phyloP scores from a whole-genome alignment of 306 rosid genomes.

The Alnus glutinosa region DNA sequence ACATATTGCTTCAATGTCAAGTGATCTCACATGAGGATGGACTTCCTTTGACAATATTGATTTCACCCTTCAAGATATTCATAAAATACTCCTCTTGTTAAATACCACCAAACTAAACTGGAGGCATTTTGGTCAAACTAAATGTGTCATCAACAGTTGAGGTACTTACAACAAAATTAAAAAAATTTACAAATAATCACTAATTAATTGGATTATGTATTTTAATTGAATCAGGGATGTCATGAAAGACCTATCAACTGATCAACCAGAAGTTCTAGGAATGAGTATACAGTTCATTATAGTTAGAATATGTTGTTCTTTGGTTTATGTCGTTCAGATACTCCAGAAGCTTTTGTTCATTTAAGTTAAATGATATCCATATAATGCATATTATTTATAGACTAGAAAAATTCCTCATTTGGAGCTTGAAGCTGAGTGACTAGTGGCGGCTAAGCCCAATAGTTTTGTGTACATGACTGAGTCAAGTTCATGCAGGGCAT shows the following conservation, averaged over 20 bases:
- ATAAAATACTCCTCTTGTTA: conserved; percentile 85
- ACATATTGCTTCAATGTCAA: conserved; percentile 73
- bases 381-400: background rate
- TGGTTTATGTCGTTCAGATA: background rate
- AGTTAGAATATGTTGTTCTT: background rate
- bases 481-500: no score
- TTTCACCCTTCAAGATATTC: conserved; percentile 61
- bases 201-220: background rate
- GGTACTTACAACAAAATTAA: conserved; percentile 4
- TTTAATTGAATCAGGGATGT: background rate
- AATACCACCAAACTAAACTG: conserved; percentile 74
- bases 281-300: background rate
- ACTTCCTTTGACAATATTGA: conserved; percentile 68
- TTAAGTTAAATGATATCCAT: background rate
- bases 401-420: background rate
- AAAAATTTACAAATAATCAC: background rate
- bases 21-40: conserved; percentile 64
- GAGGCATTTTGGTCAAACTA: conserved; percentile 45
- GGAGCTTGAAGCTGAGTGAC: no score
- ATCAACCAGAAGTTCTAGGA: background rate
- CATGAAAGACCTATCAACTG: background rate
- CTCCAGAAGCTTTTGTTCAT: background rate
- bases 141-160: conserved; percentile 13
- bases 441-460: no score
- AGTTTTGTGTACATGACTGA: no score